Percentiles rank a stretch among this genome's conserved stretches.
These are phyloP conservation scores for Trichomonascaceae sp. DNA, from an alignment of 1,139 yeast species.

Conservation along the genomic window DNA sequence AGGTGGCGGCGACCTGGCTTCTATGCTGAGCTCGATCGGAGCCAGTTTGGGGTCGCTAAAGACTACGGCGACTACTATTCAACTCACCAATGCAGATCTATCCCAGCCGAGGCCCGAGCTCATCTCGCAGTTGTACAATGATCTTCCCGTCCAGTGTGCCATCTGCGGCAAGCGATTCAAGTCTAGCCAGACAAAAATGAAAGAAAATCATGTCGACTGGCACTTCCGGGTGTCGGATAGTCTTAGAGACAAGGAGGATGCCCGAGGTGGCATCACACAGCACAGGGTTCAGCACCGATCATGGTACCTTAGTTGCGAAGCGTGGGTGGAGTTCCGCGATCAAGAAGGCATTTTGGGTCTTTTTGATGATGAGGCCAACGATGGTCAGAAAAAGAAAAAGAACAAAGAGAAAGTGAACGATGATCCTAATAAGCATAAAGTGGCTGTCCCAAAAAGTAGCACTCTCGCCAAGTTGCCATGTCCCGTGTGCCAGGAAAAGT, in stretches of 20 bases:
- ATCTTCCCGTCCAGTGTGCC: constrained; percentile 70
- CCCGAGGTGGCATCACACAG: too few relatives aligned
- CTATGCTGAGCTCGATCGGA: too few relatives aligned
- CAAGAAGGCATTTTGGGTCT: constrained; percentile 37
- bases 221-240: constrained; percentile 86
- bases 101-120: constrained; percentile 23
- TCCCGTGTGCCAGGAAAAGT: constrained; percentile 74
- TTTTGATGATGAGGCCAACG: constrained; percentile 9
- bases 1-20: too few relatives aligned
- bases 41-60: too few relatives aligned
- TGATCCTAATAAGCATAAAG: constrained; percentile 19
- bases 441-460: constrained; percentile 54
- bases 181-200: constrained; percentile 45
- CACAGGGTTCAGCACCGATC: constrained; percentile 49
- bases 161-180: constrained; percentile 83
- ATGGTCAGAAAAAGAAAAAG: constrained; percentile 4
- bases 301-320: constrained; percentile 66
- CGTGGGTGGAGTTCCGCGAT: constrained; percentile 67
- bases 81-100: constrained; percentile 19
- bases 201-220: constrained; percentile 76
- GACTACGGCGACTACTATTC: constrained; percentile 9
- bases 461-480: constrained; percentile 62
- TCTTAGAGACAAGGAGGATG: constrained; percentile 32
- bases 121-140: constrained; percentile 34
- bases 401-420: constrained; percentile 10